Evolutionary conservation across 768 basidiomycete genomes (phyloP).

Genomic region (Mycena chlorophos): DNA sequence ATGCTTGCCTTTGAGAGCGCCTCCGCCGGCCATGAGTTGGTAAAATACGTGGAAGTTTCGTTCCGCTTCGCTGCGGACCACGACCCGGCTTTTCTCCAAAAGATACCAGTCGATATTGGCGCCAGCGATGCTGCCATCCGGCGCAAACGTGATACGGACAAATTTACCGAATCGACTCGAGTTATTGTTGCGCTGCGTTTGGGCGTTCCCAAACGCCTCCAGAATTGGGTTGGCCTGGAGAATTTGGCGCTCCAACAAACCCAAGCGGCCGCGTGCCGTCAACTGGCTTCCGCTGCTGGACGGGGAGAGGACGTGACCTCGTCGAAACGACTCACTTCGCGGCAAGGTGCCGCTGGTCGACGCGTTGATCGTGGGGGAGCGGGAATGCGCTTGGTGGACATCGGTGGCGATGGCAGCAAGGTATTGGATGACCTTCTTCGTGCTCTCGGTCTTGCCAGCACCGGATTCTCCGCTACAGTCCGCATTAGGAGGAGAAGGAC

Average conservation of each 20-base stretch:
- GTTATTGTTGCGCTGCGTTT: constrained; percentile 97
- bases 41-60: constrained; percentile 97
- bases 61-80: constrained; percentile 83
- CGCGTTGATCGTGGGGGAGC: constrained; percentile 59
- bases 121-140: constrained; percentile 92
- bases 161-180: constrained; percentile 99
- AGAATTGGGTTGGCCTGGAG: constrained; percentile 96
- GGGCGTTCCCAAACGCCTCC: constrained; percentile 98
- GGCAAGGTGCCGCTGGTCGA: constrained; percentile 68
- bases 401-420: constrained; percentile 95
- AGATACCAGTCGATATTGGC: constrained; percentile 99
- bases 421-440: constrained; percentile 99
- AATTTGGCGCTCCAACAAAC: constrained; percentile 92
- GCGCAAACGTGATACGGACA: constrained; percentile 90
- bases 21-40: constrained; percentile 81
- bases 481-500: constrained; percentile 12
- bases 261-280: constrained; percentile 73
- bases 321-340: constrained; percentile 60
- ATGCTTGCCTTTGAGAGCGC: constrained; percentile 66
- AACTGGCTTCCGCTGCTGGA: constrained; percentile 44
- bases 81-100: constrained; percentile 95
- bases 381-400: constrained; percentile 66
- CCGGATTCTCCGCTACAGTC: constrained; percentile 88
- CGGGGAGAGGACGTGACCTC: constrained; percentile 47
- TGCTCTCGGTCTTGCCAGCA: constrained; percentile 98